Evolutionary conservation across 129 eudicot genomes (phyloP).

Genomic region (Arctium lappa): DNA sequence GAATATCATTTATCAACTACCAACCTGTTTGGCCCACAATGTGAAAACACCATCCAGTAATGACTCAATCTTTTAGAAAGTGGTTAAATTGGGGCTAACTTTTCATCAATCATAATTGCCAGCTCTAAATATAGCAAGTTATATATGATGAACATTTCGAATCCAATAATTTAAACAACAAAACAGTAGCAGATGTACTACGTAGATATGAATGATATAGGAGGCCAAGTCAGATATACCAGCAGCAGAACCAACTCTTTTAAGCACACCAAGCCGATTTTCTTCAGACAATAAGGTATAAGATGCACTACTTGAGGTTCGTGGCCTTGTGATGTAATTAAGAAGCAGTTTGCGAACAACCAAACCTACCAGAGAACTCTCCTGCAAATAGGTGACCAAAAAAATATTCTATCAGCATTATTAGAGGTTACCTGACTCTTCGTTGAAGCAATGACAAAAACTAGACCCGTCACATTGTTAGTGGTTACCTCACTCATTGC

Average conservation of each 20-base stretch:
- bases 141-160: not conserved
- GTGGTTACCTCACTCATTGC: slow-evolving; percentile 70
- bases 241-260: slow-evolving; percentile 92
- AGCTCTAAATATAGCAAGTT: not conserved
- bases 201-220: not conserved
- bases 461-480: not conserved
- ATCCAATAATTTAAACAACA: not conserved
- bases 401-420: not conserved
- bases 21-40: not conserved
- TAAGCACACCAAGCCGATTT: slow-evolving; percentile 77
- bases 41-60: slow-evolving; percentile 8
- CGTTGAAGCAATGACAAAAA: not conserved
- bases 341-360: slow-evolving; percentile 69
- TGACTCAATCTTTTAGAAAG: not conserved
- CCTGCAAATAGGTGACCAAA: slow-evolving; percentile 46
- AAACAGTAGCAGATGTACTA: not conserved
- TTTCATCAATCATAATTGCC: not conserved
- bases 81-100: not conserved
- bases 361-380: slow-evolving; percentile 48
- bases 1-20: slow-evolving; percentile 4
- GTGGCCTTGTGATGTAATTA: slow-evolving; percentile 63
- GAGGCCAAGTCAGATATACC: slow-evolving; percentile 46
- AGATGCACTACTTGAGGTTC: slow-evolving; percentile 40
- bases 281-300: slow-evolving; percentile 59
- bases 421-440: not conserved